Evolutionary conservation across 2,329 filamentous ascomycete genomes (phyloP).

Genomic region (Gyromitra esculenta): DNA sequence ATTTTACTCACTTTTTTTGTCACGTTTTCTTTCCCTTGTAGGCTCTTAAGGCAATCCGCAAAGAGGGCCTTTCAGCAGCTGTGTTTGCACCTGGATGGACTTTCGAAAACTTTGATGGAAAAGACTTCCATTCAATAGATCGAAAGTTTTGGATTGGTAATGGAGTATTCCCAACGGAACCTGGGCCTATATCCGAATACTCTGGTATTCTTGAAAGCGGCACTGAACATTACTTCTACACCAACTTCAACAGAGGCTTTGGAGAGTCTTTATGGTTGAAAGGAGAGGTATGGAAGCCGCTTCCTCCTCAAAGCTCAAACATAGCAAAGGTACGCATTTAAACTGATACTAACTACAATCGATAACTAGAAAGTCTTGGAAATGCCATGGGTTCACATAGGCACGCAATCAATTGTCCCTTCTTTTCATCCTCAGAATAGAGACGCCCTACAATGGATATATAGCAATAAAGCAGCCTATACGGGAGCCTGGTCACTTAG

Average conservation of each 20-base stretch:
- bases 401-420: slow-evolving; percentile 56
- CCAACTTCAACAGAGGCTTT: slow-evolving; percentile 57
- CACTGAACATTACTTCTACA: slow-evolving; percentile 55
- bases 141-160: slow-evolving; percentile 57
- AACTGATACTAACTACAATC: not conserved
- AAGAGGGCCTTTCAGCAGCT: slow-evolving; percentile 60
- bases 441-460: slow-evolving; percentile 53
- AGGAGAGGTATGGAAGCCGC: slow-evolving; percentile 46
- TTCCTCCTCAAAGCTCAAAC: not conserved
- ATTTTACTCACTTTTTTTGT: slow-evolving; percentile 11
- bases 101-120: slow-evolving; percentile 62
- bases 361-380: slow-evolving; percentile 42
- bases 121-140: slow-evolving; percentile 55
- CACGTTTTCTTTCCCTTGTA: slow-evolving; percentile 5
- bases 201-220: slow-evolving; percentile 50
- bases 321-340: not conserved
- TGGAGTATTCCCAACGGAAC: slow-evolving; percentile 39
- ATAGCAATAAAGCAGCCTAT: slow-evolving; percentile 52
- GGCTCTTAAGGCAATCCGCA: slow-evolving; percentile 60
- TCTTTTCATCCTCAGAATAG: slow-evolving; percentile 48
- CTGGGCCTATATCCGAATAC: slow-evolving; percentile 54
- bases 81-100: slow-evolving; percentile 64
- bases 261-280: slow-evolving; percentile 55
- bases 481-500: slow-evolving; percentile 54
- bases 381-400: slow-evolving; percentile 56